Evolutionary conservation across 1,284 basidiomycete species (phyloP), one percentile per base, ranked within the genome.

Genomic region (Fomitopsis palustris): DNA sequence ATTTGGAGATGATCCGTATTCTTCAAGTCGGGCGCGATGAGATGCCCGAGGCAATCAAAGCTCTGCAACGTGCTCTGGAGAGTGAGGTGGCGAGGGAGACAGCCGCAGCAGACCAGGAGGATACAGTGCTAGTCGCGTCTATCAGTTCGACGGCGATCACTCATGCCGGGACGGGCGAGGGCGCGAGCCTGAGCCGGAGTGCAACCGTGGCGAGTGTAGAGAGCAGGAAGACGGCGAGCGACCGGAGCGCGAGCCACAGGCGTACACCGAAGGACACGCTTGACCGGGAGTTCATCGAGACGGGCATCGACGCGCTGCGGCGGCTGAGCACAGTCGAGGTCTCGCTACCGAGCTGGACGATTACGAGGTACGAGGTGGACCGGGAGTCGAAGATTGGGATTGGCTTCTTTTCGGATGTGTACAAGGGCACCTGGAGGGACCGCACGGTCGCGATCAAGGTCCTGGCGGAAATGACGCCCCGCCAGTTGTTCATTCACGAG

Each of bases 31-130:
- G 80, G 37, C 77, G 81, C 61, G 81, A 84, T 51, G 87, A 92
- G 71, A 87, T 91, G 77, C 86, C 87, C 0, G 90, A 92, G 70
- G 89, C 89, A 19, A 83, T 90, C 68, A 90, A 90, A 75, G 87
- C 90, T 4, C 77, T 92, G 16, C 87, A 90, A 70, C 74, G 90
- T 27, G 85, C 84, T 21, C 74, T 90, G 37, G 86, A 90, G 72
- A 67, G 69, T 19, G 77, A 81, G 59, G 70, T 79, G 23, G 78
- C 78, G 57, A 69, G 67, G 53, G 76, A 77, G 60, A 61, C 62
- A n/a, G 47, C 29, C 23, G 59, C 54, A 19, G 42, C 43, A 10
- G 61, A 53, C 37, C 39, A 55, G 43, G 62, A 61, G 42, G 64
- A 61, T 17, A 43, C 47, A 10, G 66, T 61, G 38, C 19, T 63